These are phyloP conservation scores for Oidiodendron maius DNA, from an alignment of 495 filamentous ascomycete species.

Conservation along the genomic window DNA sequence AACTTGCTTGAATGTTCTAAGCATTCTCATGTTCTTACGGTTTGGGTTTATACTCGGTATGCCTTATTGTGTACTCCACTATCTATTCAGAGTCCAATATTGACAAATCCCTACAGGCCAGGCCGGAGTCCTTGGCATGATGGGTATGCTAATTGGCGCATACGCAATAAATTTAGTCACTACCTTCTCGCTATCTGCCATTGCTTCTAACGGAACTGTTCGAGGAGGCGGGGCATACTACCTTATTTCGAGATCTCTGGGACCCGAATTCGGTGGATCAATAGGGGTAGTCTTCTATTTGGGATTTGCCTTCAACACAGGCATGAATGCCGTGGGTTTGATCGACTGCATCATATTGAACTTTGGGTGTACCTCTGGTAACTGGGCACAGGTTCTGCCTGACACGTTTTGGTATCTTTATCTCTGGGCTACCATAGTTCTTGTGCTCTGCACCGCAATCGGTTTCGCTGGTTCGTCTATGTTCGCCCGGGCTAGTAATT, in stretches of 20 bases:
- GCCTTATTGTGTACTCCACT: background rate
- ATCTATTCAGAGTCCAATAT: constrained; percentile 16
- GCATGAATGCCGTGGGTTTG: constrained; percentile 83
- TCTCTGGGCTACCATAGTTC: constrained; percentile 66
- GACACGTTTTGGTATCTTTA: constrained; percentile 75
- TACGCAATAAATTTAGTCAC: constrained; percentile 78
- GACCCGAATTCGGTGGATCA: constrained; percentile 86
- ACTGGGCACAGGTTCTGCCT: constrained; percentile 54
- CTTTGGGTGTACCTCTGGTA: constrained; percentile 55
- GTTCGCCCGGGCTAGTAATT: constrained; percentile 75
- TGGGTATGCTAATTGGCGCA: constrained; percentile 63
- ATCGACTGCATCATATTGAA: constrained; percentile 79
- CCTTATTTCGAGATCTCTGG: constrained; percentile 78
- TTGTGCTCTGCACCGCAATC: constrained; percentile 68
- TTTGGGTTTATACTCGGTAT: constrained; percentile 64
- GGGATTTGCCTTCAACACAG: constrained; percentile 79
- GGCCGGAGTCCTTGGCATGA: constrained; percentile 70
- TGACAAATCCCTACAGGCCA: constrained; percentile 45
- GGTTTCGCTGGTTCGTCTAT: constrained; percentile 76
- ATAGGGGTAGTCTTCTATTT: constrained; percentile 89
- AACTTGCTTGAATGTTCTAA: constrained; percentile 81
- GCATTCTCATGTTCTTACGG: constrained; percentile 87
- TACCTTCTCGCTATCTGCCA: constrained; percentile 79
- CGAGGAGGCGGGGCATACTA: constrained; percentile 87
- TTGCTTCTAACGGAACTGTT: constrained; percentile 86